Base-by-base conservation (phyloP, 768 basidiomycete genomes). In the Boletellus ananas region DNA sequence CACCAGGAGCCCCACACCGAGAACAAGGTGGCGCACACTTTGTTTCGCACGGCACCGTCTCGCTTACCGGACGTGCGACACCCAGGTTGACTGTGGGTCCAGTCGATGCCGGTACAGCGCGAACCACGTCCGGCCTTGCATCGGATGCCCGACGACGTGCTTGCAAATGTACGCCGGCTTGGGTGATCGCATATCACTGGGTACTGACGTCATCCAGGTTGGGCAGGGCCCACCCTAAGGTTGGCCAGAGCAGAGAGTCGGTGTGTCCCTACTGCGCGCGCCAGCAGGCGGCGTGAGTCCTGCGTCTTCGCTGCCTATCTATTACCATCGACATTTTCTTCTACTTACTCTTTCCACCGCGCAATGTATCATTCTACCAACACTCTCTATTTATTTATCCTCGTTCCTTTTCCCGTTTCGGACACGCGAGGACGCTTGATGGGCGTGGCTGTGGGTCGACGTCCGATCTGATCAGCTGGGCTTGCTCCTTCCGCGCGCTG, bases 81-180 rank as follows among this genome's bases (percentile, higher is more conserved):
- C 7, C 35, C 25, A 78, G 77, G 65, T 77, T 47, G 76, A 79
- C 54, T 79, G 77, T 47, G 54, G 60, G 27, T 66, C 66, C 37
- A 50, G 51, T 51, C 58, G 51, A 38, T 79, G 77, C 54, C 72
- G 76, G 43, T 78, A 78, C 51, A 78, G 76, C 47, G 49, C 62
- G 6, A 39, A 47, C 9, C 77, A 78, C 52, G 44, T 47, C 23
- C 45, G 60, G 10, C 57, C 66, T 7, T 75, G 77, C 54, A 34
- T 51, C 10, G 65, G 58, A 14, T 79, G 77, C 43, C 4, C 68
- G 18, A 47, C 65, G 41, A 75, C 70, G 6, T 78, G 77, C 54
- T 52, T 25, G 21, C 74, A 76, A 59, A 67, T 64, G 77, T 77
- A 42, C 23, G 71, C 53, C 31, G n/a, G n/a, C n/a, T n/a, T n/a